Evolutionary conservation across 176 grass and related monocot species (phyloP).

Genomic region (Otatea glauca): DNA sequence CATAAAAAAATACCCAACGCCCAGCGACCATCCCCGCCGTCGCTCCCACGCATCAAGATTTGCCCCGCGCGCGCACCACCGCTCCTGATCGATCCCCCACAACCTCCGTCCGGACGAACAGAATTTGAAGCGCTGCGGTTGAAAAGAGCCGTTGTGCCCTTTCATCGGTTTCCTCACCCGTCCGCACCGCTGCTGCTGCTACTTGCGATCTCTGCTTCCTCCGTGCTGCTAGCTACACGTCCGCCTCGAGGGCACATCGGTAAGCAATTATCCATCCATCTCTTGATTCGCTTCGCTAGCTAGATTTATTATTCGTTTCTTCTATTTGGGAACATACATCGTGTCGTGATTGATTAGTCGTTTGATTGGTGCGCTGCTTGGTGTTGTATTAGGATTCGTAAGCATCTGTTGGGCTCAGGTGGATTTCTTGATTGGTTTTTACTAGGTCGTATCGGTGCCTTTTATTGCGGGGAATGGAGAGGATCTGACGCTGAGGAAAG

Average conservation of each 20-base stretch:
- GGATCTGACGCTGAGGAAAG: constrained; percentile 33
- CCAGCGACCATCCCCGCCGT: neutral
- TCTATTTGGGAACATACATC: neutral
- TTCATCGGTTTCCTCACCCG: constrained; percentile 39
- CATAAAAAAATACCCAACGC: neutral
- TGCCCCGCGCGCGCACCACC: neutral
- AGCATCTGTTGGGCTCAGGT: neutral
- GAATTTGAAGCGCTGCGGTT: constrained; percentile 44
- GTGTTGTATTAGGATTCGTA: neutral
- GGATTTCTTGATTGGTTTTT: neutral
- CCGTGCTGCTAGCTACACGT: neutral
- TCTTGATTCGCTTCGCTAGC: neutral
- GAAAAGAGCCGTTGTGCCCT: constrained; percentile 49
- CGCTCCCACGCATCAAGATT: constrained; percentile 27
- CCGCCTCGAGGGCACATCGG: constrained; percentile 17
- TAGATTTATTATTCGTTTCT: neutral
- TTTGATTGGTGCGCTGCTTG: neutral
- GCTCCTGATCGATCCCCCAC: neutral
- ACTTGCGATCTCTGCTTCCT: neutral
- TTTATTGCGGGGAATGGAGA: neutral
- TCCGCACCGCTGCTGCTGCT: neutral
- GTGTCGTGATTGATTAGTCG: neutral
- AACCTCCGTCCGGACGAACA: neutral
- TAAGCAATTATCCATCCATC: constrained; percentile 2
- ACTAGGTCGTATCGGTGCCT: constrained; percentile 34